phyloP scores from a whole-genome alignment of 768 basidiomycete species.

The Rhodotorula babjevae region DNA sequence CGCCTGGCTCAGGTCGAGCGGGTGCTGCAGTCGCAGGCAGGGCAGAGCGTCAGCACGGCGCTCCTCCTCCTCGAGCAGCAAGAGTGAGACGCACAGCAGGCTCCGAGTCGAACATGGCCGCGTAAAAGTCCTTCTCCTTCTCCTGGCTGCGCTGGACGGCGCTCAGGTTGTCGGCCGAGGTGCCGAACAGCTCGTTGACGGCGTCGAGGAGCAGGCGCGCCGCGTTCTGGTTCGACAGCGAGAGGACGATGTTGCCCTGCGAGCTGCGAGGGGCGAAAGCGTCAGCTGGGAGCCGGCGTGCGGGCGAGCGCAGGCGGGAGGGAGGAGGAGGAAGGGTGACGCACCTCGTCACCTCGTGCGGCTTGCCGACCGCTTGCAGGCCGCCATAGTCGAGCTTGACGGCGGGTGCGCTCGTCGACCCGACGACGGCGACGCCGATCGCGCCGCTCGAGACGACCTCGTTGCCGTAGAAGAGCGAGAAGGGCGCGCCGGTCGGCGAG shows the following conservation, averaged over 20 bases:
- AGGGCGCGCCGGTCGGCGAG: conserved; percentile 3
- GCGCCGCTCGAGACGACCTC: conserved; percentile 8
- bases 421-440: conserved; percentile 29
- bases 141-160: conserved; percentile 8
- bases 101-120: conserved; percentile 12
- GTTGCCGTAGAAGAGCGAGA: conserved; percentile 16
- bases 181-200: conserved; percentile 29
- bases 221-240: conserved; percentile 29
- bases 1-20: conserved; percentile 15
- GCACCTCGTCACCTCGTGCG: conserved; percentile 24
- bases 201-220: conserved; percentile 24
- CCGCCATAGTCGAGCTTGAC: conserved; percentile 20
- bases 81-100: background rate
- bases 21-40: too few species aligned
- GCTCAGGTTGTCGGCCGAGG: background rate
- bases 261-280: background rate
- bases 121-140: conserved; percentile 39
- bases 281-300: too few species aligned
- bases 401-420: background rate
- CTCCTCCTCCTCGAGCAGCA: background rate
- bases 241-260: conserved; percentile 35
- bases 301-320: background rate
- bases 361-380: background rate
- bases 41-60: background rate
- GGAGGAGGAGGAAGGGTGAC: background rate